phyloP scores from a whole-genome alignment of 2,329 filamentous ascomycete species.

The Trichoderma sp. region DNA sequence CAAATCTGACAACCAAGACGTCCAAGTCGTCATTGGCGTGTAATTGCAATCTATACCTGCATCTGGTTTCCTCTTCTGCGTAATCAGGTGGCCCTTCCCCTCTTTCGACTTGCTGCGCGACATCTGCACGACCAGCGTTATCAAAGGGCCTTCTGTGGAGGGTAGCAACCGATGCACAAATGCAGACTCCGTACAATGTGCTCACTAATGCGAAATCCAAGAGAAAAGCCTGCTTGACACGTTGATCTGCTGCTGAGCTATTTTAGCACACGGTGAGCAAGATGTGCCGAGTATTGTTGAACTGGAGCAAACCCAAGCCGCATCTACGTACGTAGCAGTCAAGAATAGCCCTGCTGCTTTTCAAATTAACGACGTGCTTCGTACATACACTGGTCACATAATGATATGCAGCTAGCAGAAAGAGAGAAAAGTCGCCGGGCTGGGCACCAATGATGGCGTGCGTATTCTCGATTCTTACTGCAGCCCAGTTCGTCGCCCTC shows the following conservation, averaged over 20 bases:
- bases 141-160: background rate
- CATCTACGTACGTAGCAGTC: background rate
- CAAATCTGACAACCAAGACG: background rate
- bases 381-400: slow-evolving; percentile 1
- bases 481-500: background rate
- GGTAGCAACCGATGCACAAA: background rate
- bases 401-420: slow-evolving; percentile 12
- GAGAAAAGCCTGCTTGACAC: background rate
- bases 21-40: background rate
- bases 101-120: slow-evolving; percentile 6
- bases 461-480: background rate
- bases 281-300: background rate
- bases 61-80: background rate
- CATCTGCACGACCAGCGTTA: slow-evolving; percentile 12
- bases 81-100: slow-evolving; percentile 5
- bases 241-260: background rate
- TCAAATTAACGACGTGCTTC: background rate
- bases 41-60: background rate
- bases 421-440: background rate
- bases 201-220: background rate
- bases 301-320: background rate
- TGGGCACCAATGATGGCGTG: background rate
- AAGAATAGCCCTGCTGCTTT: background rate
- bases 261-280: background rate
- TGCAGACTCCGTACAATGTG: background rate